Evolutionary conservation across 1,139 yeast species (phyloP), one percentile per base, ranked within the genome.

Genomic region (Zygosaccharomyces sapae): DNA sequence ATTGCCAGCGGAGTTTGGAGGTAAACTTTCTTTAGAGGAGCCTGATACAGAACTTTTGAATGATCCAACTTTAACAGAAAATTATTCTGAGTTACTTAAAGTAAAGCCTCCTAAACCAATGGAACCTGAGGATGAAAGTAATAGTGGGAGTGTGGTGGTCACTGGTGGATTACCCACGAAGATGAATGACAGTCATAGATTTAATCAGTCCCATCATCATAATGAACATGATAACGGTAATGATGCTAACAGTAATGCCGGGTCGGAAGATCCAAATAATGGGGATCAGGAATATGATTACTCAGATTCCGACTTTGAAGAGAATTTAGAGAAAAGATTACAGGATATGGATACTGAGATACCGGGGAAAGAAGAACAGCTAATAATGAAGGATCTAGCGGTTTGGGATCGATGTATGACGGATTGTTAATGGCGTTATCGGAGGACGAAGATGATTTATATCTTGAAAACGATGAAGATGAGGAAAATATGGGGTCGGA

Each of bases 231-330:
- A 27, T 27, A 27, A 27, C 10, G 10, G n/a, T 3, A 27, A 3
- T 4, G 30, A 33, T 18, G 30, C 4, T 27, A 27, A 27, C 10
- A 27, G n/a, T n/a, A n/a, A 31, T 31, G 18, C 19, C 34, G 41
- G 29, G 33, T 22, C 24, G 18, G 41, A 38, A 22, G 25, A 22
- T 22, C 25, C 25, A 33, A 20, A 38, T 18, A 20, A 38, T 12
- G 18, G 41, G 33, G 41, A 38, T 20, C 54, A 55, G 20, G 57
- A 52, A 8, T 62, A 62, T 51, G 62, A 57, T 33, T 65, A 65
- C 42, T 63, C 67, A 4, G 68, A 65, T 48, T 63, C 67, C 7
- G 68, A 65, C 45, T 65, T 65, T 48, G 68, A 65, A 50, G 68
- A 65, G 29, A 58, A 62, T 41, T 46, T 65, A 33, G 65, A 63